phyloP scores from a whole-genome alignment of 2,329 filamentous ascomycete species.

The Fusarium sp. region DNA sequence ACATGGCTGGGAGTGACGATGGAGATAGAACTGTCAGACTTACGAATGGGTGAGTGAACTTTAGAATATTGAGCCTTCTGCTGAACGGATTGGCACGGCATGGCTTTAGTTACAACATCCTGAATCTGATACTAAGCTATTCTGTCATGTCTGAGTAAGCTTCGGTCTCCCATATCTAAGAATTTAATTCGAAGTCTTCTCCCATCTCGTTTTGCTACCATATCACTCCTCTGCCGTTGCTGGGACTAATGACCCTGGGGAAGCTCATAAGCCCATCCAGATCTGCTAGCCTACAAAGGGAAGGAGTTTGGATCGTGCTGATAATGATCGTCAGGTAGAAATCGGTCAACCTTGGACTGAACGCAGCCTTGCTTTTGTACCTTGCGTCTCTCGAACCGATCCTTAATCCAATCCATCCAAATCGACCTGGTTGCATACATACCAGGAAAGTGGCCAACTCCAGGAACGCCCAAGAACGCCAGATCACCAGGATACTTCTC shows the following conservation, averaged over 20 bases:
- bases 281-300: neutral
- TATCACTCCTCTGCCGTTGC: neutral
- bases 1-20: neutral
- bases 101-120: neutral
- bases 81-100: neutral
- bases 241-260: neutral
- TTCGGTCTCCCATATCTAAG: neutral
- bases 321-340: neutral
- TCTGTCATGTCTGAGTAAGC: neutral
- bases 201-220: neutral
- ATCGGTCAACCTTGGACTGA: neutral
- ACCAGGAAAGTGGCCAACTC: neutral
- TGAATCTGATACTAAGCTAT: neutral
- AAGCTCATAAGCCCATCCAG: neutral
- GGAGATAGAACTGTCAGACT: neutral
- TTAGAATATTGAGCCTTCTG: neutral
- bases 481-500: neutral
- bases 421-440: neutral
- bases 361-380: neutral
- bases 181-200: neutral
- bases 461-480: neutral
- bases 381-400: neutral
- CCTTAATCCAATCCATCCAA: neutral
- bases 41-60: neutral
- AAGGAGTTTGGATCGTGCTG: neutral